Evolutionary conservation across 768 basidiomycete species (phyloP).

Genomic region (Stropharia rugosoannulata): DNA sequence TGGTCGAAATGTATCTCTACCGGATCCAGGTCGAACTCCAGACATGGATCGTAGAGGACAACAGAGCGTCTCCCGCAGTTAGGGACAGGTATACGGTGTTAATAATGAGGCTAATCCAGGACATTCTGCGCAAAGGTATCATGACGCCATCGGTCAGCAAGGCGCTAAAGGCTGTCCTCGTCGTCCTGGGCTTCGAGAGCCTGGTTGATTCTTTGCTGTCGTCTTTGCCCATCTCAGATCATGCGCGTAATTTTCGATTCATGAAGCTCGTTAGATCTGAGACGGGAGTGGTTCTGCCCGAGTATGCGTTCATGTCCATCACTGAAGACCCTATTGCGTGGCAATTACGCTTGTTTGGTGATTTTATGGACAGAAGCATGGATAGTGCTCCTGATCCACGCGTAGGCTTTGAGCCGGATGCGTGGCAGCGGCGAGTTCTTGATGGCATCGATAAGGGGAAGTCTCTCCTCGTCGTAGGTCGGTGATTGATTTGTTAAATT

Average conservation of each 20-base stretch:
- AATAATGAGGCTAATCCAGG: slow-evolving; percentile 49
- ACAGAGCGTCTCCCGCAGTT: slow-evolving; percentile 31
- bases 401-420: slow-evolving; percentile 65
- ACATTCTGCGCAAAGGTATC: slow-evolving; percentile 34
- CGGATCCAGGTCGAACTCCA: slow-evolving; percentile 49
- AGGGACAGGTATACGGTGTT: slow-evolving; percentile 46
- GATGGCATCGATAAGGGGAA: slow-evolving; percentile 58
- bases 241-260: slow-evolving; percentile 48
- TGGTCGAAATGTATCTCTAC: slow-evolving; percentile 51
- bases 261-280: slow-evolving; percentile 52
- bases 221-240: slow-evolving; percentile 19
- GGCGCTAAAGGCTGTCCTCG: slow-evolving; percentile 39
- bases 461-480: slow-evolving; percentile 68
- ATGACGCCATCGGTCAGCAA: slow-evolving; percentile 34
- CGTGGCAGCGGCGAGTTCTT: slow-evolving; percentile 68
- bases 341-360: slow-evolving; percentile 70
- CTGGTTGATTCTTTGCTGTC: slow-evolving; percentile 28
- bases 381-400: slow-evolving; percentile 56
- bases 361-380: slow-evolving; percentile 74
- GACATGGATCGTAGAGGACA: slow-evolving; percentile 49
- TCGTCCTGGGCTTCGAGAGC: slow-evolving; percentile 45
- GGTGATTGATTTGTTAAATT: slow-evolving; percentile 15
- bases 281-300: slow-evolving; percentile 20
- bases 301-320: slow-evolving; percentile 54
- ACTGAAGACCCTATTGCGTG: slow-evolving; percentile 57